Conservation (phyloP, 1,284 basidiomycete genomes). For the Puccinia sorghi region DNA sequence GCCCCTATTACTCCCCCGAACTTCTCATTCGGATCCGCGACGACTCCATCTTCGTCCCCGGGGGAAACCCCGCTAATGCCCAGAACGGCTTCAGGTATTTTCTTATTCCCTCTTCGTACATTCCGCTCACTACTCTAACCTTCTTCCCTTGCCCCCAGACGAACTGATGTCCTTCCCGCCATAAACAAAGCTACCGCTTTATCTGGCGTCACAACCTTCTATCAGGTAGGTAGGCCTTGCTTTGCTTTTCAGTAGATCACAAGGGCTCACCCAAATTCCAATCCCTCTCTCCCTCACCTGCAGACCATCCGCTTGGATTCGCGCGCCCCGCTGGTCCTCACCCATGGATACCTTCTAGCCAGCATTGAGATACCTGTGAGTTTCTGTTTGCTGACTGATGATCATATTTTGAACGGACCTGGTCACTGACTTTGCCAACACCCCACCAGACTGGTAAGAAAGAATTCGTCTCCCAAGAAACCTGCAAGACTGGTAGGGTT, state of each 20-base stretch:
- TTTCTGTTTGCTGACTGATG: too few species aligned
- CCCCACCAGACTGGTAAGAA: background rate
- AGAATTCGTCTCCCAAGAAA: background rate
- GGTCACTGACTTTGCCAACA: background rate
- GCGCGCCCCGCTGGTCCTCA: background rate
- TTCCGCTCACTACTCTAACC: background rate
- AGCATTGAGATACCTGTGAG: constrained; percentile 33
- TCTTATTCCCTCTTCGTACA: too few species aligned
- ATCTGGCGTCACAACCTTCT: constrained; percentile 16
- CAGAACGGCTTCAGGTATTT: constrained; percentile 32
- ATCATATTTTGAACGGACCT: background rate
- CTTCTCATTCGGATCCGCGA: constrained; percentile 15
- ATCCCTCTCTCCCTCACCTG: background rate
- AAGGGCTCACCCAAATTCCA: background rate
- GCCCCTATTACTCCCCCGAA: background rate
- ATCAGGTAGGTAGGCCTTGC: constrained; percentile 5
- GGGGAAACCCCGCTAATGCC: constrained; percentile 1
- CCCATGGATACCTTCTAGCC: constrained; percentile 32
- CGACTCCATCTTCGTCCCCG: constrained; percentile 22
- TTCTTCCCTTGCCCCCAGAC: background rate
- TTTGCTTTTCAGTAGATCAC: background rate
- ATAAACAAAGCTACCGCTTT: constrained; percentile 21
- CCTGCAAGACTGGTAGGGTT: background rate
- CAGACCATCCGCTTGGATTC: constrained; percentile 30
- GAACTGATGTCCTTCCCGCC: constrained; percentile 28